Conservation (phyloP, 1,284 basidiomycete genomes). For the Cystobasidium pallidum region DNA sequence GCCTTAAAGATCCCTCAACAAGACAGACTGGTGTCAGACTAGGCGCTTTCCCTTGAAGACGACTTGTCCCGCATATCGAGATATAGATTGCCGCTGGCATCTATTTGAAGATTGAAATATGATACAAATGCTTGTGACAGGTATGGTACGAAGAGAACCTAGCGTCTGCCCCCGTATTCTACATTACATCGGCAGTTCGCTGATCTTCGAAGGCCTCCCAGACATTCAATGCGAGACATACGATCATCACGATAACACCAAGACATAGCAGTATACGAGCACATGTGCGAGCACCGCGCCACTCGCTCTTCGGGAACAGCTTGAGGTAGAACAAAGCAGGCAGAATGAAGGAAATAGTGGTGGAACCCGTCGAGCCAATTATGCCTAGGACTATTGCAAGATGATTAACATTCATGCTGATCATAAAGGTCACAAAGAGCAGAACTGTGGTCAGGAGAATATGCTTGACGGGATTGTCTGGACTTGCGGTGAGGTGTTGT, state of each 20-base stretch:
- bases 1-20: slow-evolving; percentile 19
- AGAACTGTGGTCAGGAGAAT: slow-evolving; percentile 73
- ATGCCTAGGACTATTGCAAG: slow-evolving; percentile 82
- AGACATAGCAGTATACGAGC: slow-evolving; percentile 27
- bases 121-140: background rate
- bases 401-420: slow-evolving; percentile 82
- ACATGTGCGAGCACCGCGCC: slow-evolving; percentile 26
- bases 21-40: slow-evolving; percentile 25
- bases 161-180: background rate
- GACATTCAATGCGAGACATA: slow-evolving; percentile 32
- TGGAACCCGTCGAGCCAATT: slow-evolving; percentile 94
- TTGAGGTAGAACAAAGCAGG: slow-evolving; percentile 70
- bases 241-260: slow-evolving; percentile 40
- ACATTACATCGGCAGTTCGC: background rate
- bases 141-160: no score
- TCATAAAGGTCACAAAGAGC: slow-evolving; percentile 65
- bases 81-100: no score
- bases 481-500: slow-evolving; percentile 75
- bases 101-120: background rate
- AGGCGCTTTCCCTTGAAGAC: slow-evolving; percentile 25
- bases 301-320: slow-evolving; percentile 62
- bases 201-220: slow-evolving; percentile 20
- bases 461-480: slow-evolving; percentile 68
- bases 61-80: no score
- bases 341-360: slow-evolving; percentile 94